These are phyloP conservation scores for Meyerozyma sp. DNA, from an alignment of 1,139 yeast species.

Conservation along the genomic window DNA sequence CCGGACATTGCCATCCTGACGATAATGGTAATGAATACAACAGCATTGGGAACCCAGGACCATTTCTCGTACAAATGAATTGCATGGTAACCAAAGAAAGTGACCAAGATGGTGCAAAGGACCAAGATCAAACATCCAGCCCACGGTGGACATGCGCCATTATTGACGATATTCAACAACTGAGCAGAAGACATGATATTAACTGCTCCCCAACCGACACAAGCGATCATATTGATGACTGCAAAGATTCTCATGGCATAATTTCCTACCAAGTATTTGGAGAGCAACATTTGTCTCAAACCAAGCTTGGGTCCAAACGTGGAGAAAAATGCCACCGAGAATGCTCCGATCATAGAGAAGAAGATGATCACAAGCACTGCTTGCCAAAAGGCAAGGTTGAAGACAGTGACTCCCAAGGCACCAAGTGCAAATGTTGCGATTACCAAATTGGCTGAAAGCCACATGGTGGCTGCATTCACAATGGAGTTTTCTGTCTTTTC, in stretches of 20 bases:
- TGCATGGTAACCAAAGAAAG: constrained; percentile 14
- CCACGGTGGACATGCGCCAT: constrained; percentile 14
- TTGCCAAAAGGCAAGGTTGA: constrained; percentile 11
- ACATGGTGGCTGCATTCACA: constrained; percentile 13
- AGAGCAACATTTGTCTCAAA: constrained; percentile 13
- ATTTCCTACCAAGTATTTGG: constrained; percentile 12
- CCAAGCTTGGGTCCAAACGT: constrained; percentile 13
- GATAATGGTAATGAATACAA: constrained; percentile 10
- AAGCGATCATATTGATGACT: constrained; percentile 13
- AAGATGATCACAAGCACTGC: constrained; percentile 10
- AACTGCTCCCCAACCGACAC: constrained; percentile 16
- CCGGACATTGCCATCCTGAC: constrained; percentile 10
- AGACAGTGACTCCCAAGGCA: constrained; percentile 12
- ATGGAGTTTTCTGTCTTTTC: constrained; percentile 12
- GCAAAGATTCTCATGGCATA: constrained; percentile 12
- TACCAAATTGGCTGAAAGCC: constrained; percentile 15
- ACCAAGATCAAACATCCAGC: constrained; percentile 14
- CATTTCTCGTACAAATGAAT: constrained; percentile 14
- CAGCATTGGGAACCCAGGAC: constrained; percentile 14
- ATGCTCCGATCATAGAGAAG: constrained; percentile 11
- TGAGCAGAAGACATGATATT: constrained; percentile 16
- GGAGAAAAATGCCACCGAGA: constrained; percentile 13
- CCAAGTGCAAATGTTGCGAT: constrained; percentile 14
- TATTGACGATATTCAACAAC: constrained; percentile 11
- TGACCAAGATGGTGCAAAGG: constrained; percentile 11